Evolutionary conservation across 495 filamentous ascomycete species (phyloP), one percentile per base, ranked within the genome.

Genomic region (Rusavskia elegans): DNA sequence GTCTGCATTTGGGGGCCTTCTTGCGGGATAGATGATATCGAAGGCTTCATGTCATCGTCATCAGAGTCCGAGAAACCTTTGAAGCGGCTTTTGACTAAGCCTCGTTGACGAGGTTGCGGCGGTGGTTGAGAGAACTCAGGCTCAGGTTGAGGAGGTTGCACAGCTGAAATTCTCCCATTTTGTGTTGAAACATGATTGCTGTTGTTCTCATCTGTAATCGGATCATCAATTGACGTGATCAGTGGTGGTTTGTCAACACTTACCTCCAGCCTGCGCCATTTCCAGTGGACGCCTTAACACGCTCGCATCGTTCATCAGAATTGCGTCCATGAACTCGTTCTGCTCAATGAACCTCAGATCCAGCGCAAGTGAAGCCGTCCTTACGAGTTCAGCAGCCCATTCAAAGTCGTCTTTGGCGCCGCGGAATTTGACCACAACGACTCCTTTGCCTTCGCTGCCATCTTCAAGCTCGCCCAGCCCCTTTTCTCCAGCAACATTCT

Each of bases 271-370:
- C 20, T 63, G 61, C 32, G 66, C 69, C n/a, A 55, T 58, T 1
- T 68, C 69, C 1, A 93, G 74, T 2, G 80, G 73, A 36, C 77
- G 76, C 52, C 82, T 78, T 17, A 96, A 68, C 25, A 72, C 67
- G 51, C 75, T 80, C 4, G 85, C 77, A 68, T 96, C 82, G 50
- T 81, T 82, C 11, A 68, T 79, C 17, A 97, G 64, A 45, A 98
- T 95, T 3, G 85, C 85, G 66, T 95, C 88, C 9, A 98, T 72
- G 55, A 98, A 95, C 56, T 95, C 89, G 46, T 82, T 87, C 63
- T 96, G 92, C 51, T 89, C 82, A 45, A 96, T 81, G 20, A 89
- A 79, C 4, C 86, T 79, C 59, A 89, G 87, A 52, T 87, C 84
- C 16, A 89, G 76, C 42, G 72, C 71, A 27, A 79, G 58, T 6